Conservation (phyloP, 2,329 filamentous ascomycete species). For the Xylaria sp. region DNA sequence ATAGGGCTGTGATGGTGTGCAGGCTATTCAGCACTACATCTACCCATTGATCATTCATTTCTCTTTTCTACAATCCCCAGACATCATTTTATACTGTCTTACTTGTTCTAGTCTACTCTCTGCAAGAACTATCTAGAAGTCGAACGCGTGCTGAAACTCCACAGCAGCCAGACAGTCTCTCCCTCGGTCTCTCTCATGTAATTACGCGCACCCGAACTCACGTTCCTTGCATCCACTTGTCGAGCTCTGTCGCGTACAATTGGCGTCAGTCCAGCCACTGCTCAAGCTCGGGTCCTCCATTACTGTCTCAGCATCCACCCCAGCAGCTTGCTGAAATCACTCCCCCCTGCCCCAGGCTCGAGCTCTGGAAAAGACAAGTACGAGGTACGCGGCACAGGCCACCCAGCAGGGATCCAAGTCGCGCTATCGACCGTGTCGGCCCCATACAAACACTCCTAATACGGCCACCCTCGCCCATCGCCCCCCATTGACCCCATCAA, state of each 20-base stretch:
- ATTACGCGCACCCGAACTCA: constrained; percentile 14
- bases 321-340: constrained; percentile 28
- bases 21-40: not conserved
- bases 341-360: constrained; percentile 6
- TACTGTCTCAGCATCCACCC: constrained; percentile 23
- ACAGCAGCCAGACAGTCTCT: constrained; percentile 15
- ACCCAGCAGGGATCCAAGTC: constrained; percentile 37
- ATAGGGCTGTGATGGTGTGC: not conserved
- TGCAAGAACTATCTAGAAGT: not conserved
- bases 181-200: constrained; percentile 21
- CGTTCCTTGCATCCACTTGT: constrained; percentile 21
- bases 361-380: constrained; percentile 28
- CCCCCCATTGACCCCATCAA: not conserved
- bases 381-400: constrained; percentile 34
- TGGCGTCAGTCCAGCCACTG: constrained; percentile 20
- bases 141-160: constrained; percentile 18
- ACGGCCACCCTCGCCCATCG: not conserved
- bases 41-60: constrained; percentile 25
- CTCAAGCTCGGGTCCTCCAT: constrained; percentile 20
- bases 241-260: constrained; percentile 26
- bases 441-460: constrained; percentile 38
- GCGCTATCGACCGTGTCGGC: constrained; percentile 44
- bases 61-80: constrained; percentile 16
- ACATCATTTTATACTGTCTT: not conserved
- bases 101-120: not conserved